Evolutionary conservation across 2,329 filamentous ascomycete species (phyloP).

Genomic region (Madurella mycetomatis): DNA sequence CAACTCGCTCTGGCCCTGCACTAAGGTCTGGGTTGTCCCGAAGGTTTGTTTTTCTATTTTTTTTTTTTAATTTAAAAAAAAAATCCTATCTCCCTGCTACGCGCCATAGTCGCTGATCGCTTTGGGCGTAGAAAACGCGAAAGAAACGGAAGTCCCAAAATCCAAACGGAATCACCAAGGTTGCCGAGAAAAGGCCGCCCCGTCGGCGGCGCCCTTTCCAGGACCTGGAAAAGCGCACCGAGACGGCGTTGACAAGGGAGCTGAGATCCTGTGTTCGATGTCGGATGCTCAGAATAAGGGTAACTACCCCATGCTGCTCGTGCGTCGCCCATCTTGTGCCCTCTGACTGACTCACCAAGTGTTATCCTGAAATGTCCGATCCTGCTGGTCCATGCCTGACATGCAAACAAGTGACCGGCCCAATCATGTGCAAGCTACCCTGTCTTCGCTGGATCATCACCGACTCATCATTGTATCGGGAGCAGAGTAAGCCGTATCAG

Average conservation of each 20-base stretch:
- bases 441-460: slow-evolving; percentile 26
- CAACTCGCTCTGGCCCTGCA: neutral
- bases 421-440: slow-evolving; percentile 26
- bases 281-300: slow-evolving; percentile 20
- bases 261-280: slow-evolving; percentile 23
- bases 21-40: neutral
- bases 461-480: slow-evolving; percentile 23
- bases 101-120: neutral
- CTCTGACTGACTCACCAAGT: slow-evolving; percentile 6
- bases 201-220: slow-evolving; percentile 7
- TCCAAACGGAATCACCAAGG: slow-evolving; percentile 1
- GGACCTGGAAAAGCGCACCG: slow-evolving; percentile 12
- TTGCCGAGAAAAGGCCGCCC: slow-evolving; percentile 10
- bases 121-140: slow-evolving; percentile 3
- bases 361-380: slow-evolving; percentile 15
- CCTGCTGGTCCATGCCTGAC: slow-evolving; percentile 19
- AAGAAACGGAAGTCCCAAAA: slow-evolving; percentile 9
- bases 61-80: too few relatives aligned
- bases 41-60: neutral
- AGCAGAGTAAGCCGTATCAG: slow-evolving; percentile 21
- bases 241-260: slow-evolving; percentile 19
- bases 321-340: neutral
- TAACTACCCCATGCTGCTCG: slow-evolving; percentile 1
- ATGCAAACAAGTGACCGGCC: slow-evolving; percentile 18
- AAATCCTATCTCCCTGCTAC: neutral